A percentile compares a stretch with the other conserved stretches of the same genome.
These are phyloP conservation scores for Aspergillus avenaceus DNA, from an alignment of 495 filamentous ascomycete species.

Conservation along the genomic window DNA sequence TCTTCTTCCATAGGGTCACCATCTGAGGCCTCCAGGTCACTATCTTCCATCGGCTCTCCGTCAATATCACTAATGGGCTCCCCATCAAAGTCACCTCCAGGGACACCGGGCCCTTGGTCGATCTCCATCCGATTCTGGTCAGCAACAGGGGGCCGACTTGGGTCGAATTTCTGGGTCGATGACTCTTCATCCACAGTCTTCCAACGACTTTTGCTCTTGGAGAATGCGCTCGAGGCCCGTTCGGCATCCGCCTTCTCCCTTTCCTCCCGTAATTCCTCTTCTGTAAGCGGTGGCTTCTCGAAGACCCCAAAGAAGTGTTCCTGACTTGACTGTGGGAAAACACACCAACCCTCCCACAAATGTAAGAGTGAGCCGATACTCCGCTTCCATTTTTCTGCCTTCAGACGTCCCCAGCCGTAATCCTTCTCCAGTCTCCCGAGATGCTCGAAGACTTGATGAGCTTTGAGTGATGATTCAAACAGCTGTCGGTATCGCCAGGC, in stretches of 20 bases:
- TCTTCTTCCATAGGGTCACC: slow-evolving; percentile 51
- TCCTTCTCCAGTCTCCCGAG: slow-evolving; percentile 75
- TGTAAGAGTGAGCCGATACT: slow-evolving; percentile 68
- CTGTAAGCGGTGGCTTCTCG: slow-evolving; percentile 63
- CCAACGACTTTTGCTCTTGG: slow-evolving; percentile 60
- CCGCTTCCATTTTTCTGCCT: slow-evolving; percentile 86
- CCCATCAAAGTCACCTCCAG: slow-evolving; percentile 23
- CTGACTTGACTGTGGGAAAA: slow-evolving; percentile 73
- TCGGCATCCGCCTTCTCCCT: slow-evolving; percentile 46
- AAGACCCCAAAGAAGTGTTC: slow-evolving; percentile 71
- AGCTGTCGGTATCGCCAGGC: slow-evolving; percentile 88
- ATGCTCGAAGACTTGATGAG: slow-evolving; percentile 71
- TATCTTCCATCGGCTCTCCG: slow-evolving; percentile 54
- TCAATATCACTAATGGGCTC: slow-evolving; percentile 43
- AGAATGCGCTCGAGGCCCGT: slow-evolving; percentile 29
- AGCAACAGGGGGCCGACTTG: slow-evolving; percentile 17
- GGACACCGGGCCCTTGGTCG: slow-evolving; percentile 11
- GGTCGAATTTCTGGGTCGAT: slow-evolving; percentile 34
- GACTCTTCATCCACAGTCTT: slow-evolving; percentile 63
- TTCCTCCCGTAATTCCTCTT: slow-evolving; percentile 44
- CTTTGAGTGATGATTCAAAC: slow-evolving; percentile 71
- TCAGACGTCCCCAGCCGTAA: slow-evolving; percentile 75
- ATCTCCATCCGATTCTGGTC: slow-evolving; percentile 21
- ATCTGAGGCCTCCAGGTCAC: slow-evolving; percentile 48
- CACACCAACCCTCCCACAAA: slow-evolving; percentile 87